Evolutionary conservation across 1,139 yeast genomes (phyloP).

Genomic region (Wickerhamiella infanticola): DNA sequence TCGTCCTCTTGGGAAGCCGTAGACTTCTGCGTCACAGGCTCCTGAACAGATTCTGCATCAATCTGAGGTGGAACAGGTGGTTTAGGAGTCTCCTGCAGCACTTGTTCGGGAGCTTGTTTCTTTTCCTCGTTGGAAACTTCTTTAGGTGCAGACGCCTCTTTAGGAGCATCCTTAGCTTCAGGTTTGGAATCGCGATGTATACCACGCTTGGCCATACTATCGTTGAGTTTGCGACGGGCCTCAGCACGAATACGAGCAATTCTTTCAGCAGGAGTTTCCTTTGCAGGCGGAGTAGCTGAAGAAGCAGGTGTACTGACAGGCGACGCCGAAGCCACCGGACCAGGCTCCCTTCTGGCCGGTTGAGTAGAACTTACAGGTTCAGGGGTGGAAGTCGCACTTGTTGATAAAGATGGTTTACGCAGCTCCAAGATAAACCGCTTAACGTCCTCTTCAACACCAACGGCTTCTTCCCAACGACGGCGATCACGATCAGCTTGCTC

Average conservation of each 20-base stretch:
- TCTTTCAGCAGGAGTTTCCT: constrained; percentile 34
- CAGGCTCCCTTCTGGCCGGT: background rate
- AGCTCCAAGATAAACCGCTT: constrained; percentile 37
- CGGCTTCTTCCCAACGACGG: constrained; percentile 73
- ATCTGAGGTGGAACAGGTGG: background rate
- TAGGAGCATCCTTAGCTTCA: constrained; percentile 1
- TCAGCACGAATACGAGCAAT: constrained; percentile 78
- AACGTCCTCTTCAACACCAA: constrained; percentile 59
- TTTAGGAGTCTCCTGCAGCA: background rate
- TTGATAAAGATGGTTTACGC: constrained; percentile 13
- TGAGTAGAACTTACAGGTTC: constrained; percentile 5
- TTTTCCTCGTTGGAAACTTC: background rate
- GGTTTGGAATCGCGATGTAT: constrained; percentile 20
- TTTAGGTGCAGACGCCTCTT: constrained; percentile 1
- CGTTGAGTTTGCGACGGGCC: constrained; percentile 82
- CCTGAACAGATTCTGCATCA: background rate
- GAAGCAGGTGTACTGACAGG: constrained; percentile 12
- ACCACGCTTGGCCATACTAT: constrained; percentile 75
- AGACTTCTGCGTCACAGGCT: constrained; percentile 2
- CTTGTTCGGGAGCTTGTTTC: background rate
- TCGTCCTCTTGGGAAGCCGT: constrained; percentile 14
- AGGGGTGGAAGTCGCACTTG: constrained; percentile 5
- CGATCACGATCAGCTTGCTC: constrained; percentile 36
- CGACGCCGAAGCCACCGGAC: constrained; percentile 2
- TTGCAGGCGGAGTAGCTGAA: constrained; percentile 7